Evolutionary conservation across 805 yeast genomes (phyloP).

Genomic region (Danielia reshetovae): DNA sequence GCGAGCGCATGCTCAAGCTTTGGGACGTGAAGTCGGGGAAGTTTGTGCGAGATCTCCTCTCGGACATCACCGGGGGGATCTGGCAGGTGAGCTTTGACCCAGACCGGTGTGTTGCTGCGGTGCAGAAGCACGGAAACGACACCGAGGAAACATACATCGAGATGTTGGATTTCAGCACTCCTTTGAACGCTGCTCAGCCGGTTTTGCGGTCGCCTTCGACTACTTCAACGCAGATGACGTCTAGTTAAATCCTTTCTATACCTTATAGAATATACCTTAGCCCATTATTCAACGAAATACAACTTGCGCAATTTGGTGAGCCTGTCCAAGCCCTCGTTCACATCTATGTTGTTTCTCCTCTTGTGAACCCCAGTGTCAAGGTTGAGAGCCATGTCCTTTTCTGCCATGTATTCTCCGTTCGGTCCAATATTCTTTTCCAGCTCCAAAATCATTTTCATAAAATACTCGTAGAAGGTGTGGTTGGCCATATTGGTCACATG

Average conservation of each 20-base stretch:
- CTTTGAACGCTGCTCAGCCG: conserved; percentile 6
- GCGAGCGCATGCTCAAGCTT: conserved; percentile 79
- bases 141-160: conserved; percentile 69
- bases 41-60: conserved; percentile 66
- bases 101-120: conserved; percentile 86
- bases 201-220: too few relatives aligned
- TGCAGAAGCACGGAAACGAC: conserved; percentile 52
- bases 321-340: conserved; percentile 30
- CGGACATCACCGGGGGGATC: conserved; percentile 75
- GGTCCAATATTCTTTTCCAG: conserved; percentile 23
- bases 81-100: conserved; percentile 94
- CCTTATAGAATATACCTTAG: background rate
- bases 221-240: background rate
- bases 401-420: conserved; percentile 20
- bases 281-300: conserved; percentile 21
- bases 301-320: conserved; percentile 33
- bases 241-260: background rate
- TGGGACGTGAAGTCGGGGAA: conserved; percentile 83
- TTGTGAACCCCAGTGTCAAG: conserved; percentile 6
- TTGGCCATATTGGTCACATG: conserved; percentile 13
- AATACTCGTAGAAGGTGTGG: conserved; percentile 17
- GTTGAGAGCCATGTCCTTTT: conserved; percentile 14
- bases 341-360: conserved; percentile 23
- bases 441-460: conserved; percentile 18
- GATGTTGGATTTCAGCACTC: conserved; percentile 69